Evolutionary conservation across 176 grass and related monocot genomes (phyloP), one percentile per base, ranked within the genome.

Genomic region (Raddia guianensis): DNA sequence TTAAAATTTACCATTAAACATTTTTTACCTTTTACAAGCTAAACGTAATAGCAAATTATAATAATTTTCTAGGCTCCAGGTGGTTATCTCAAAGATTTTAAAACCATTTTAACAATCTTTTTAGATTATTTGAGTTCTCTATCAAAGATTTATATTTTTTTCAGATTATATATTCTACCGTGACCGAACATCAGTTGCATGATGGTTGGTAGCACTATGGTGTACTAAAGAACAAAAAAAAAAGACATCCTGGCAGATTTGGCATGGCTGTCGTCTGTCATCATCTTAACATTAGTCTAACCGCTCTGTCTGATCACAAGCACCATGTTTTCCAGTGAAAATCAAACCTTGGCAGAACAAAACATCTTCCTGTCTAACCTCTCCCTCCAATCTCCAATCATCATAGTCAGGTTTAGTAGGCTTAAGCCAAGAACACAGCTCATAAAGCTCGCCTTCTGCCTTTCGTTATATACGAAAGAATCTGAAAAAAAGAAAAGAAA

Each of bases 401-500:
- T 27, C 27, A 12, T 48, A 59, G 52, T 48, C 65, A 59, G 52
- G 37, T 45, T 56, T 8, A 69, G 18, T 67, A 43, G 8, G 16
- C 51, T 54, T 9, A 13, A 13, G 62, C 27, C 14, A 67, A 21
- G 76, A 55, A 27, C 18, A 44, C 62, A 68, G 3, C 5, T 55
- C 34, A 34, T n/a, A 44, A 33, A 61, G 47, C 5, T 65, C 60
- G 10, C n/a, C 18, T 66, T 58, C 80, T 46, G 9, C 66, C 70
- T 60, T 83, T 56, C 27, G 60, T 66, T 65, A 66, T 33, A 34
- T 60, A 55, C 49, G 70, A 83, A 83, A 46, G 60, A 55, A 74
- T 66, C 69, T 27, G 52, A 56, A 34, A 20, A 4, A 27, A 27
- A n/a, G n/a, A n/a, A n/a, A n/a, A n/a, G n/a, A n/a, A 34, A 20